phyloP scores from a whole-genome alignment of 1,284 basidiomycete species.

The Microstroma glucosiphilum region DNA sequence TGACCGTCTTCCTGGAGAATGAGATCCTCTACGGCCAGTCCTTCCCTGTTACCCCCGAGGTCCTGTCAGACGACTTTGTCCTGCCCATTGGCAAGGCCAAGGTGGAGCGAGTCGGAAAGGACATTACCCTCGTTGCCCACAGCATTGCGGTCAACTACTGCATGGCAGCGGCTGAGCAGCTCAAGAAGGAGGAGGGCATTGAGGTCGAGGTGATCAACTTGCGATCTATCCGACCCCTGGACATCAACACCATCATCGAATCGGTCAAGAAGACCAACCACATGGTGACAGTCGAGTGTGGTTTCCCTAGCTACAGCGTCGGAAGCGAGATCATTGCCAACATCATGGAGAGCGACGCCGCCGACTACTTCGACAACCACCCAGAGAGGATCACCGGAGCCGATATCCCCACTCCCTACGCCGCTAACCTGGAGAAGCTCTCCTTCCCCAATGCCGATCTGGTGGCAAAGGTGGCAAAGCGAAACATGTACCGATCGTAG shows the following conservation, averaged over 20 bases:
- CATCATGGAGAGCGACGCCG: constrained; percentile 70
- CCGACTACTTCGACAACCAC: constrained; percentile 66
- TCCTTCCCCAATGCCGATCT: constrained; percentile 45
- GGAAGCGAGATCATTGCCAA: constrained; percentile 90
- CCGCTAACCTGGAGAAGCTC: constrained; percentile 58
- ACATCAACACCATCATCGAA: constrained; percentile 81
- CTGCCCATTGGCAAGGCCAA: constrained; percentile 97
- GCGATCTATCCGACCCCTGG: constrained; percentile 85
- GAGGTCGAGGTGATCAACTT: constrained; percentile 98
- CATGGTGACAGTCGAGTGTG: constrained; percentile 90
- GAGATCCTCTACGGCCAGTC: constrained; percentile 96
- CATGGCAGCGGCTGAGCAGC: constrained; percentile 68
- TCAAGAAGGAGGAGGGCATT: constrained; percentile 88
- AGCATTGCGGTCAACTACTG: constrained; percentile 44
- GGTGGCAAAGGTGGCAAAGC: constrained; percentile 41
- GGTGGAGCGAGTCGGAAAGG: constrained; percentile 83
- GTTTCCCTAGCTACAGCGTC: constrained; percentile 96
- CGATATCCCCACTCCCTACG: constrained; percentile 51
- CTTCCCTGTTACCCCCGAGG: constrained; percentile 91
- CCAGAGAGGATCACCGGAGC: constrained; percentile 97
- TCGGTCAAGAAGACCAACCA: constrained; percentile 99
- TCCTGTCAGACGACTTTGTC: constrained; percentile 83
- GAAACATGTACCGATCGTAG: constrained; percentile 38
- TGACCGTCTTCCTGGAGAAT: constrained; percentile 97
- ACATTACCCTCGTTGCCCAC: constrained; percentile 92